Evolutionary conservation across 805 yeast species (phyloP), one percentile per base, ranked within the genome.

Genomic region (Pichia cabralensis): DNA sequence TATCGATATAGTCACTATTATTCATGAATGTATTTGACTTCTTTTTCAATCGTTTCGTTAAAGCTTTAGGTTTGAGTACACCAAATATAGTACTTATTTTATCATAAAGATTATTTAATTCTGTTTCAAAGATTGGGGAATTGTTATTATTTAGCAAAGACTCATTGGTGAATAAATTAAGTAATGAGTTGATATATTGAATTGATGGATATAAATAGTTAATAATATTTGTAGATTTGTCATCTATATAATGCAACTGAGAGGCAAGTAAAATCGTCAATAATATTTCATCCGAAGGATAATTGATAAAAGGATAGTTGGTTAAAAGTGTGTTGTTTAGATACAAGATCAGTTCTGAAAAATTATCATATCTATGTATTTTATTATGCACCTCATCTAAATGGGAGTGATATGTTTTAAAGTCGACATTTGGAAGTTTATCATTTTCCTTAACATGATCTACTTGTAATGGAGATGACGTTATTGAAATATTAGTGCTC

Each of bases 261-360:
- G 41, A 34, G 3, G 35, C 41, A 4, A 35, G 23, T 3, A 38
- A 13, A 7, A 38, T 15, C 38, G 34, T 30, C 3, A 18, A 10
- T 8, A 38, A 21, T 14, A 38, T 27, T 27, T 34, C 33, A 21
- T 24, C 22, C 1, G 38, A 33, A 1, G 41, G 41, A 20, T 38
- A 38, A 24, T 34, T 22, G 3, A 38, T 30, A 21, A 23, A 31
- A 5, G 41, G 41, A 5, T 15, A 19, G 19, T 34, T 18, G 5
- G 24, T 12, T 7, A 25, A 8, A 6, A 38, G 13, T 11, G 41
- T 38, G 9, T 14, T 23, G n/a, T 26, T 25, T 9, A 38, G 26
- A 22, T 34, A 28, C 8, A 16, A n/a, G 3, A 38, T 14, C 11
- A 38, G n/a, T n/a, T 27, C 30, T 11, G 13, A 21, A 27, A 38